phyloP scores from a whole-genome alignment of 805 yeast genomes.

The Metschnikowia cerradonensis region DNA sequence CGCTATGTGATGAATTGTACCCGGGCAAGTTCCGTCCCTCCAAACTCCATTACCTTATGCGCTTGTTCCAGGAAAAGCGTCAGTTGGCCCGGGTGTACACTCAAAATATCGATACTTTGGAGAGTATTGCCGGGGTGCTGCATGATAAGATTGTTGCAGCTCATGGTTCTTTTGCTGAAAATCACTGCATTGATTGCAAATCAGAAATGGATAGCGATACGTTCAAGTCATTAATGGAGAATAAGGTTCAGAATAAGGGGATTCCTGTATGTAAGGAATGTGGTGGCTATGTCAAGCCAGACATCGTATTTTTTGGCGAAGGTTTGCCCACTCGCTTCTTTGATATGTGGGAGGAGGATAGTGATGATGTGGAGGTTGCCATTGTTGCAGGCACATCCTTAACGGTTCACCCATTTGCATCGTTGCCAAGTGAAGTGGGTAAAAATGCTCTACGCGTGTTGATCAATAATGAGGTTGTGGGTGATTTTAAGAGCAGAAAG shows the following conservation, averaged over 20 bases:
- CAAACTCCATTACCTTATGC: conserved; percentile 70
- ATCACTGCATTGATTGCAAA: conserved; percentile 78
- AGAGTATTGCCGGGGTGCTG: conserved; percentile 73
- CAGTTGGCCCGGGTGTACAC: conserved; percentile 72
- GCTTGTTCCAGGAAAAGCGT: conserved; percentile 60
- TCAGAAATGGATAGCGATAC: conserved; percentile 46
- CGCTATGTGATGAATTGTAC: conserved; percentile 76
- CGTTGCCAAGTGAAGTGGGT: conserved; percentile 65
- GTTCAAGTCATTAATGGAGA: conserved; percentile 39
- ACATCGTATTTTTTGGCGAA: conserved; percentile 93
- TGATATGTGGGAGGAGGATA: conserved; percentile 58
- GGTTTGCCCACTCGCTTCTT: conserved; percentile 70
- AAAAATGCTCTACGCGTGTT: conserved; percentile 51
- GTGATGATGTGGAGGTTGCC: conserved; percentile 56
- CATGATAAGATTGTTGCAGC: conserved; percentile 75
- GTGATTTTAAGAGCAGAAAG: conserved; percentile 50
- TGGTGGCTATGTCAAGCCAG: conserved; percentile 81
- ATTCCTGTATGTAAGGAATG: conserved; percentile 62
- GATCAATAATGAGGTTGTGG: conserved; percentile 73
- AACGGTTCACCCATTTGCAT: conserved; percentile 87
- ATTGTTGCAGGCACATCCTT: conserved; percentile 92
- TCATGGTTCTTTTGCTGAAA: conserved; percentile 87
- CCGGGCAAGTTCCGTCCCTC: conserved; percentile 90
- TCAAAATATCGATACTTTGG: conserved; percentile 91
- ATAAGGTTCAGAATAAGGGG: conserved; percentile 24